Evolutionary conservation across 2,329 filamentous ascomycete species (phyloP).

Genomic region (Colletotrichum eleusines): DNA sequence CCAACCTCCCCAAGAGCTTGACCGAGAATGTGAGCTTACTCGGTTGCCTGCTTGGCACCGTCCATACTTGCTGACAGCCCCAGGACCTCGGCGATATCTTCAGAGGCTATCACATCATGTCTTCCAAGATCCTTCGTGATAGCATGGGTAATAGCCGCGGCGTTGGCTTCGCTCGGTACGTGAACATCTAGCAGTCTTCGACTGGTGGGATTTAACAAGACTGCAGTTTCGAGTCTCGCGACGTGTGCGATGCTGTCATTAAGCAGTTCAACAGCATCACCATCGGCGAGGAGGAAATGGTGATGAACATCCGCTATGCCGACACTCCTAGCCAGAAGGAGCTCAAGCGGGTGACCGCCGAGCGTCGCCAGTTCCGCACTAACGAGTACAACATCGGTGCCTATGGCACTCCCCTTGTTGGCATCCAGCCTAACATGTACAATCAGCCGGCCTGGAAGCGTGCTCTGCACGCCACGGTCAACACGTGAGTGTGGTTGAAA

Average conservation of each 20-base stretch:
- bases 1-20: conserved; percentile 92
- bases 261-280: conserved; percentile 84
- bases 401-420: conserved; percentile 72
- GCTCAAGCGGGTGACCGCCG: conserved; percentile 94
- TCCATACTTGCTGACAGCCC: conserved; percentile 12
- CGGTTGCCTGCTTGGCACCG: neutral
- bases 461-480: conserved; percentile 35
- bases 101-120: conserved; percentile 84
- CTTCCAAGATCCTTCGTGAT: conserved; percentile 95
- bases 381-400: conserved; percentile 90
- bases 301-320: conserved; percentile 94
- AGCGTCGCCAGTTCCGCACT: conserved; percentile 94
- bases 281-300: conserved; percentile 81
- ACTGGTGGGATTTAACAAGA: conserved; percentile 43
- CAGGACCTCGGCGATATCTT: conserved; percentile 84
- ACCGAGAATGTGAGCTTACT: conserved; percentile 81
- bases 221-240: conserved; percentile 85
- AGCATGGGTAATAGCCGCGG: conserved; percentile 92
- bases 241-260: conserved; percentile 92
- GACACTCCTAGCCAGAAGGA: conserved; percentile 98
- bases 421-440: conserved; percentile 64
- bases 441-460: conserved; percentile 55
- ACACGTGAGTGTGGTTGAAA: conserved; percentile 28
- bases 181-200: conserved; percentile 22
- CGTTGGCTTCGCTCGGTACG: conserved; percentile 95